Percentiles rank a stretch among this genome's conserved stretches.
Evolutionary conservation across 2,329 filamentous ascomycete species (phyloP).

Genomic region (Cytospora paraplurivora): DNA sequence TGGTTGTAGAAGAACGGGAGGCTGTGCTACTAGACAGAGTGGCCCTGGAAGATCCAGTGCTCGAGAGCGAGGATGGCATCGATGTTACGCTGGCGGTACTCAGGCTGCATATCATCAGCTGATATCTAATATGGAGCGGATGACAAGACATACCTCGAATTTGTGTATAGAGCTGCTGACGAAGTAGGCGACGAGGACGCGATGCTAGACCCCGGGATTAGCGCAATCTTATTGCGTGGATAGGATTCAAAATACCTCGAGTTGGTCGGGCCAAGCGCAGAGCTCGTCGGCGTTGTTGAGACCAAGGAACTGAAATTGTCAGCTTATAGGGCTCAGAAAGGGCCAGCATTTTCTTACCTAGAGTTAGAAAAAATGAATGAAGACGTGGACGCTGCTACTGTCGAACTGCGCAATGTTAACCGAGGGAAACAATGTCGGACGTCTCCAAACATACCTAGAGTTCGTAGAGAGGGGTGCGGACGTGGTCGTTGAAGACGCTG

Average conservation of each 20-base stretch:
- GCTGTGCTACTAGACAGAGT: background rate
- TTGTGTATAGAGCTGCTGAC: conserved; percentile 1
- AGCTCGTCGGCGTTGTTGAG: conserved; percentile 4
- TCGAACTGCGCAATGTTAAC: conserved; percentile 14
- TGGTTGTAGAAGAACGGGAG: background rate
- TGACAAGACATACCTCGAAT: conserved; percentile 18
- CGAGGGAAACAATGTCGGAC: background rate
- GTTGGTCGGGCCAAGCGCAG: background rate
- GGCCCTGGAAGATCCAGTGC: conserved; percentile 3
- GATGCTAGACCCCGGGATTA: background rate
- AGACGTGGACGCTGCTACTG: conserved; percentile 8
- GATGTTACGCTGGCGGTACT: background rate
- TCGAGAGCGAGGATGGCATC: background rate
- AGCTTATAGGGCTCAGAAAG: background rate
- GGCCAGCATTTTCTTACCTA: conserved; percentile 12
- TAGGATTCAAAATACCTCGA: background rate
- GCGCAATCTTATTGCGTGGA: background rate
- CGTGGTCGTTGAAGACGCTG: conserved; percentile 10
- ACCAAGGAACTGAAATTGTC: background rate
- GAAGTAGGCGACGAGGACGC: conserved; percentile 1
- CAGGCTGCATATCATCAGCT: conserved; percentile 15
- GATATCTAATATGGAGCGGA: no score
- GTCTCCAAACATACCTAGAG: conserved; percentile 5
- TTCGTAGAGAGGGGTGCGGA: conserved; percentile 8
- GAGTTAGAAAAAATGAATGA: conserved; percentile 7